Percentiles rank a stretch among this genome's conserved stretches.
Evolutionary conservation across 371 early-diverging fungal species (phyloP).

Genomic region (Phascolomyces articulosus): DNA sequence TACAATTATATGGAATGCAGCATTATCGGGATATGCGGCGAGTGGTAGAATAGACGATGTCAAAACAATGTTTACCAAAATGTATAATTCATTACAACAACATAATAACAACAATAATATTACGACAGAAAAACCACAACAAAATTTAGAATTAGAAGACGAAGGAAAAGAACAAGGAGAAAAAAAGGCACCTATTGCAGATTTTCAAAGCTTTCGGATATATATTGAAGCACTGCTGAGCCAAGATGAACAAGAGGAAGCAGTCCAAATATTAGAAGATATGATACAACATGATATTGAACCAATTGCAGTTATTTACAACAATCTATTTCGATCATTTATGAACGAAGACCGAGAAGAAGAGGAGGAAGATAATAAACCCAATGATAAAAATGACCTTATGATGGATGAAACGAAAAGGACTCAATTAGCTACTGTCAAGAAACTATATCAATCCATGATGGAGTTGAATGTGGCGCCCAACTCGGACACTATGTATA

Average conservation of each 20-base stretch:
- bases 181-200: slow-evolving; percentile 28
- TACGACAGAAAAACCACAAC: not conserved
- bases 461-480: slow-evolving; percentile 30
- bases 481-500: slow-evolving; percentile 51
- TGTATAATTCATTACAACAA: slow-evolving; percentile 15
- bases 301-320: slow-evolving; percentile 38
- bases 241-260: slow-evolving; percentile 20
- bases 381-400: not conserved
- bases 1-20: slow-evolving; percentile 41
- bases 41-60: slow-evolving; percentile 30
- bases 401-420: not conserved
- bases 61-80: slow-evolving; percentile 29
- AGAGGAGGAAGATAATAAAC: not conserved
- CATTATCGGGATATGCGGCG: slow-evolving; percentile 35
- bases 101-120: not conserved
- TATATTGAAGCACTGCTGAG: slow-evolving; percentile 33
- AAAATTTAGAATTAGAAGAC: not conserved
- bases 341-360: slow-evolving; percentile 16
- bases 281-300: slow-evolving; percentile 24
- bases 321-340: slow-evolving; percentile 36
- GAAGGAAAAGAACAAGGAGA: not conserved
- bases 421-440: slow-evolving; percentile 8
- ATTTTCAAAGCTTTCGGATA: slow-evolving; percentile 39
- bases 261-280: slow-evolving; percentile 18
- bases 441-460: slow-evolving; percentile 32